Evolutionary conservation across 768 basidiomycete species (phyloP).

Genomic region (Kwoniella newhampshirensis): DNA sequence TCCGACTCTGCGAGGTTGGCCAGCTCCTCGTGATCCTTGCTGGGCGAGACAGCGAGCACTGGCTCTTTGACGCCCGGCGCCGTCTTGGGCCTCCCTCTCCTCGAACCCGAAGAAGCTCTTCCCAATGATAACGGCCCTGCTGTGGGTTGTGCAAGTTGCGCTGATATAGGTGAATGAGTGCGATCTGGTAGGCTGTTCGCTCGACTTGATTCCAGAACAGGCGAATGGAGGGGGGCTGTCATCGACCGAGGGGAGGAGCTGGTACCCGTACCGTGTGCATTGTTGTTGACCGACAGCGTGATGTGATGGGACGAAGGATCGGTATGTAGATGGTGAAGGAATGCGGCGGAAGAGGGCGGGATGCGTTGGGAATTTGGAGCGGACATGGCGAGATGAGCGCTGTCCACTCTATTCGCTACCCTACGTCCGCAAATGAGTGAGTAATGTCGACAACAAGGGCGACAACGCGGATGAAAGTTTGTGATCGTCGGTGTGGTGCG

Average conservation of each 20-base stretch:
- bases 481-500: too few relatives aligned
- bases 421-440: too few relatives aligned
- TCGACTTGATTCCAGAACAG: neutral
- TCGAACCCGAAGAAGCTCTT: constrained; percentile 16
- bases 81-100: constrained; percentile 34
- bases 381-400: too few relatives aligned
- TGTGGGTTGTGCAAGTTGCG: constrained; percentile 1
- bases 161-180: too few relatives aligned
- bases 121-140: constrained; percentile 19
- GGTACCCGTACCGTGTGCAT: neutral
- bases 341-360: constrained; percentile 36
- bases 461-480: too few relatives aligned
- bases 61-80: constrained; percentile 23
- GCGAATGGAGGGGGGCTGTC: constrained; percentile 12
- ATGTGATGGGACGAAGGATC: constrained; percentile 50
- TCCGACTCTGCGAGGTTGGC: constrained; percentile 10
- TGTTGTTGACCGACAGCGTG: constrained; percentile 30
- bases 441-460: too few relatives aligned
- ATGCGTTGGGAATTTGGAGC: too few relatives aligned
- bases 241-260: constrained; percentile 13
- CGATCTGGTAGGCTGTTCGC: neutral
- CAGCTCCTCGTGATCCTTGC: neutral
- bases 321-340: constrained; percentile 50
- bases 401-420: too few relatives aligned
- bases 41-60: neutral